phyloP scores from a whole-genome alignment of 257 asterid species.

The Ilex asprella region DNA sequence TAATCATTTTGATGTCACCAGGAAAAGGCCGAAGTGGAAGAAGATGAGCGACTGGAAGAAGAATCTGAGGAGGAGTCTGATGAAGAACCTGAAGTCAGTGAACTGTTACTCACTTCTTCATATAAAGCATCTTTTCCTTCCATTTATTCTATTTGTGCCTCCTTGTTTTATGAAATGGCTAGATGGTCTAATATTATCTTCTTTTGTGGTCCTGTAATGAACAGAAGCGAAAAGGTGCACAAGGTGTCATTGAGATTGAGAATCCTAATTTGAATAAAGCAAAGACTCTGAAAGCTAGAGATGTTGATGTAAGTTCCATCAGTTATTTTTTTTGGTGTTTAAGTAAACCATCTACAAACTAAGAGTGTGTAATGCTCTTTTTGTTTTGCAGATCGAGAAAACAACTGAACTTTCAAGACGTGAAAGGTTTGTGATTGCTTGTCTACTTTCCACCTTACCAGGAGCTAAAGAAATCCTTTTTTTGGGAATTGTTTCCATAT shows the following conservation, averaged over 20 bases:
- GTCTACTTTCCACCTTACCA: not conserved
- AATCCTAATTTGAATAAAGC: slow-evolving; percentile 80
- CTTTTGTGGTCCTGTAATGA: slow-evolving; percentile 15
- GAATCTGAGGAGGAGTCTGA: slow-evolving; percentile 80
- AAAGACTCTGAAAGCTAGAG: slow-evolving; percentile 79
- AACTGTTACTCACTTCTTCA: not conserved
- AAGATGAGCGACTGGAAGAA: slow-evolving; percentile 60
- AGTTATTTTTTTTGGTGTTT: not conserved
- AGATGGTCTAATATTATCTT: slow-evolving; percentile 1
- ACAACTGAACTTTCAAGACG: slow-evolving; percentile 91
- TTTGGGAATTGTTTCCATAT: too few species aligned
- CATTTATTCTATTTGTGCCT: not conserved
- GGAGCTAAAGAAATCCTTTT: too few species aligned
- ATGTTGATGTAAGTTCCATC: slow-evolving; percentile 55
- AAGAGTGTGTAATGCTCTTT: slow-evolving; percentile 7
- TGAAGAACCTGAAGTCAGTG: slow-evolving; percentile 58
- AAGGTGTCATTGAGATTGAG: slow-evolving; percentile 72
- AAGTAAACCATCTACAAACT: not conserved
- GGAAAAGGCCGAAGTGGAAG: slow-evolving; percentile 62
- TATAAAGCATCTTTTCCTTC: not conserved
- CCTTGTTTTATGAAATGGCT: not conserved
- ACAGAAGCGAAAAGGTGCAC: slow-evolving; percentile 73
- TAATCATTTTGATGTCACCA: slow-evolving; percentile 19
- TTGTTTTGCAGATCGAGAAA: slow-evolving; percentile 59
- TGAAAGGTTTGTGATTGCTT: slow-evolving; percentile 54